Conservation (phyloP, 768 basidiomycete genomes). For the Butyriboletus loyo region DNA sequence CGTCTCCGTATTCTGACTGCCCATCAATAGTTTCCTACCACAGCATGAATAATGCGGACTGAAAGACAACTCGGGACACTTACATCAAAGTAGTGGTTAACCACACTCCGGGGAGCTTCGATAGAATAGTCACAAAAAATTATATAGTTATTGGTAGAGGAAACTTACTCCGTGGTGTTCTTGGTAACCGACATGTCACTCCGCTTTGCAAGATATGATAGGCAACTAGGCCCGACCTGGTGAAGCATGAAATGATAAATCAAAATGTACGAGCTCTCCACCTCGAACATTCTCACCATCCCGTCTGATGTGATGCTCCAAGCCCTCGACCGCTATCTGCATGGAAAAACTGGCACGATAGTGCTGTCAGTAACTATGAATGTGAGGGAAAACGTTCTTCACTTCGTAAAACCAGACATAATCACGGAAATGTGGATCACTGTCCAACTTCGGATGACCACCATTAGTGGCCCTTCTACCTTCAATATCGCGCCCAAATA, state of each 20-base stretch:
- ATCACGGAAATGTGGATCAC: conserved; percentile 94
- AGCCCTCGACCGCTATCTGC: conserved; percentile 89
- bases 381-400: conserved; percentile 9
- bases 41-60: neutral
- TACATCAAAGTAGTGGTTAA: conserved; percentile 93
- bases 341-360: conserved; percentile 76
- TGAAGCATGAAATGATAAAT: neutral
- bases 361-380: neutral
- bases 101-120: conserved; percentile 80
- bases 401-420: conserved; percentile 97
- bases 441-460: conserved; percentile 80
- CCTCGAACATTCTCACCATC: conserved; percentile 58
- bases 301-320: conserved; percentile 97
- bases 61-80: conserved; percentile 24
- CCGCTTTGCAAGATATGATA: conserved; percentile 92
- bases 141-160: neutral
- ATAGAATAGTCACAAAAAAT: conserved; percentile 2
- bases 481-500: conserved; percentile 89
- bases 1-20: conserved; percentile 72
- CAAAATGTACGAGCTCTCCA: neutral
- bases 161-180: conserved; percentile 85
- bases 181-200: conserved; percentile 82
- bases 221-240: conserved; percentile 84
- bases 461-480: conserved; percentile 91
- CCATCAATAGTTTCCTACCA: conserved; percentile 69